Evolutionary conservation across 768 basidiomycete species (phyloP).

Genomic region (Lactarius akahatsu): DNA sequence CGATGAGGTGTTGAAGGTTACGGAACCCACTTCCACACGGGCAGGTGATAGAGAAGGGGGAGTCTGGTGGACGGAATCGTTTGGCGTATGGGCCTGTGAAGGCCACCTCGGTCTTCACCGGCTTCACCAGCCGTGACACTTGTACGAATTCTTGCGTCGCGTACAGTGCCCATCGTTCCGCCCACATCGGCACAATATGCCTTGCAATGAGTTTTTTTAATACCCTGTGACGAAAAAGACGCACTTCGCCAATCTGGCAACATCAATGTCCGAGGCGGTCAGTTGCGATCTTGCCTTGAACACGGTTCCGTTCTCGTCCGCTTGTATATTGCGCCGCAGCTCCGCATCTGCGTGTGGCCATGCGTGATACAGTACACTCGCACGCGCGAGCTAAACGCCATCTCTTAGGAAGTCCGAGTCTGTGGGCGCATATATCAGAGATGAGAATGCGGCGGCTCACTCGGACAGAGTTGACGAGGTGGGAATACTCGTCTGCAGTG

Average conservation of each 20-base stretch:
- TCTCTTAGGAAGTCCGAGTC: constrained; percentile 41
- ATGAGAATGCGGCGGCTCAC: constrained; percentile 38
- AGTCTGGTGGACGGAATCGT: too few relatives aligned
- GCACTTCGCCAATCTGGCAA: too few relatives aligned
- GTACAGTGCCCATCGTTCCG: constrained; percentile 79
- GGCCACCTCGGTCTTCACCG: constrained; percentile 29
- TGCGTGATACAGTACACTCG: constrained; percentile 60
- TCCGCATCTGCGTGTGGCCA: constrained; percentile 86
- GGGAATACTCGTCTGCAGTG: constrained; percentile 91
- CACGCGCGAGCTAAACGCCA: constrained; percentile 85
- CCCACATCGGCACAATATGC: constrained; percentile 42
- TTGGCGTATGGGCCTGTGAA: too few relatives aligned
- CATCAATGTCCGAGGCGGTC: constrained; percentile 56
- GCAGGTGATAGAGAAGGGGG: too few relatives aligned
- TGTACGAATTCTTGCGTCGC: constrained; percentile 87
- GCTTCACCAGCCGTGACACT: constrained; percentile 81
- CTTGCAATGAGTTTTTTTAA: not conserved
- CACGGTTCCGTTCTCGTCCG: constrained; percentile 86
- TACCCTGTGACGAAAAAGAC: too few relatives aligned
- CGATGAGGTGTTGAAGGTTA: too few relatives aligned
- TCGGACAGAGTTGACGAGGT: constrained; percentile 83
- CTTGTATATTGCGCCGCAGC: constrained; percentile 64
- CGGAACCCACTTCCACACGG: too few relatives aligned
- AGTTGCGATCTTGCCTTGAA: constrained; percentile 67
- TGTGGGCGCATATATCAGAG: not conserved